These are phyloP conservation scores for Amanita fuliginea DNA, from an alignment of 768 basidiomycete genomes.

Conservation along the genomic window DNA sequence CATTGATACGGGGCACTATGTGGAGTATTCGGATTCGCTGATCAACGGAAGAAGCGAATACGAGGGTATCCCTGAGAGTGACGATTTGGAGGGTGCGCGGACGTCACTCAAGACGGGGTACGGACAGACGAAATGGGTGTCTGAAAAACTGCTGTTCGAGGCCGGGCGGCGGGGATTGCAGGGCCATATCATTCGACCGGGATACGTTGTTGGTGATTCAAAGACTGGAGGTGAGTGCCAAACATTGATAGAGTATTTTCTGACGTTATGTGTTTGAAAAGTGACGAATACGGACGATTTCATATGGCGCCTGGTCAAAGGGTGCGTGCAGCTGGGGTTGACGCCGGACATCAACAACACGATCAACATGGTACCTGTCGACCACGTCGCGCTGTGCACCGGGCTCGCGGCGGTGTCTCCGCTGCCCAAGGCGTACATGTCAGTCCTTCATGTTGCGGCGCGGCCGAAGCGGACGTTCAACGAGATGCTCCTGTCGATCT, in stretches of 20 bases:
- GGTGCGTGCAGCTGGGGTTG: conserved; percentile 95
- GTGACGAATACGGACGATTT: conserved; percentile 99
- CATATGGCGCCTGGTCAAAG: conserved; percentile 96
- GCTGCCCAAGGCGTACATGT: conserved; percentile 31
- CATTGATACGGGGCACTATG: conserved; percentile 85
- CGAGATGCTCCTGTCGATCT: conserved; percentile 61
- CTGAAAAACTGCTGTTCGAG: conserved; percentile 88
- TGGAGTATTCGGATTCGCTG: conserved; percentile 70
- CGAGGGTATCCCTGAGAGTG: conserved; percentile 74
- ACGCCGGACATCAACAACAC: conserved; percentile 98
- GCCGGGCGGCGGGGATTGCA: conserved; percentile 78
- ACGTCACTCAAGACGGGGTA: conserved; percentile 78
- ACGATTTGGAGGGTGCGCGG: conserved; percentile 81
- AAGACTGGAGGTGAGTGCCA: conserved; percentile 59
- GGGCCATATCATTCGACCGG: conserved; percentile 85
- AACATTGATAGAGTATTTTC: no score
- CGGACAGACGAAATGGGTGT: conserved; percentile 98
- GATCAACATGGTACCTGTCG: conserved; percentile 96
- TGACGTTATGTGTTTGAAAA: no score
- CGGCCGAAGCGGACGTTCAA: conserved; percentile 86
- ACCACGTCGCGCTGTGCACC: conserved; percentile 84
- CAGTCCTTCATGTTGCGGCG: conserved; percentile 80
- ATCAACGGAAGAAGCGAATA: conserved; percentile 26
- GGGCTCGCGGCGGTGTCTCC: conserved; percentile 62
- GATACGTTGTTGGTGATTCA: conserved; percentile 94